phyloP scores from a whole-genome alignment of 2,329 filamentous ascomycete genomes.

The Hypoxylon rubiginosum region DNA sequence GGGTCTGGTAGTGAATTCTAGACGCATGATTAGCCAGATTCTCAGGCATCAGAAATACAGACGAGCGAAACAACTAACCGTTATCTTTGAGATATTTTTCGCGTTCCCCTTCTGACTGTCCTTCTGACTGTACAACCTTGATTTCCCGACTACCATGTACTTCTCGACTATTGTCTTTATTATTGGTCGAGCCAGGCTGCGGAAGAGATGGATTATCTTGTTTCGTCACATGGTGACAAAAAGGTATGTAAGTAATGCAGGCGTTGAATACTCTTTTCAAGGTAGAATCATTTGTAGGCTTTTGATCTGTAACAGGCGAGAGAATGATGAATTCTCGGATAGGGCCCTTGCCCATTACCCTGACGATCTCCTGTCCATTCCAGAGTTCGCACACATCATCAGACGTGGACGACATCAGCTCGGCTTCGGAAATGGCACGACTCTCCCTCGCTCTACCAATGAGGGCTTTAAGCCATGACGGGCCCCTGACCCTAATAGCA shows the following conservation, averaged over 20 bases:
- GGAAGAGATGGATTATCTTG: no score
- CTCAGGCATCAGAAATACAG: not conserved
- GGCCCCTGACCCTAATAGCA: constrained; percentile 61
- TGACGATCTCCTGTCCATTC: constrained; percentile 56
- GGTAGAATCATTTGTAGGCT: no score
- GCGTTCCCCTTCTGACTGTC: not conserved
- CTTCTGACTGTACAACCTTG: no score
- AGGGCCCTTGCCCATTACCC: constrained; percentile 35
- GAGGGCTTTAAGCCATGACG: constrained; percentile 58
- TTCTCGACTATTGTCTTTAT: not conserved
- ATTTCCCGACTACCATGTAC: not conserved
- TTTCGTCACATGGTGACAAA: no score
- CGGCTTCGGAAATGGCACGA: constrained; percentile 56
- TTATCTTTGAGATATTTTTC: not conserved
- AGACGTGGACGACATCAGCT: constrained; percentile 62
- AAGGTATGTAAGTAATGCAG: no score
- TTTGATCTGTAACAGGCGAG: no score
- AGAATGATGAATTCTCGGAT: constrained; percentile 40
- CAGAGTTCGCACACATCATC: constrained; percentile 61
- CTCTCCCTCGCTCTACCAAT: constrained; percentile 61
- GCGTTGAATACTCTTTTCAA: no score
- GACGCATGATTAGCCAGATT: not conserved
- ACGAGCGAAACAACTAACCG: not conserved
- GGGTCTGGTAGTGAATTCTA: not conserved
- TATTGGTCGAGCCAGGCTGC: not conserved